phyloP scores from a whole-genome alignment of 2,329 filamentous ascomycete species.

The Beauveria brongniartii region DNA sequence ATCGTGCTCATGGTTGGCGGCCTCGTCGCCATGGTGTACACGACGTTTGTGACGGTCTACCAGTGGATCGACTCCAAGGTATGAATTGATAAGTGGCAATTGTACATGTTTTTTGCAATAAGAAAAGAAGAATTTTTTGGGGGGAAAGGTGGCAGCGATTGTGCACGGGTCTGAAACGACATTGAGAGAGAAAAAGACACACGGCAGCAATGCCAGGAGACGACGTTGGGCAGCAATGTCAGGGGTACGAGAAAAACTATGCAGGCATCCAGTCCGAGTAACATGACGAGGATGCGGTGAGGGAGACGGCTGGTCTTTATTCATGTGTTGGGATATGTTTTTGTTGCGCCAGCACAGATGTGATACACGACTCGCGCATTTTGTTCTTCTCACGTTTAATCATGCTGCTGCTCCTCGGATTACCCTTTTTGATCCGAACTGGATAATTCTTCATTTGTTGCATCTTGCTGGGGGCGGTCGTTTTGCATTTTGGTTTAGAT shows the following conservation, averaged over 20 bases:
- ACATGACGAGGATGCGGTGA: background rate
- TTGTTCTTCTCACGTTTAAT: background rate
- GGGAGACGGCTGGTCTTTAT: background rate
- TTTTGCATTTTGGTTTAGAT: background rate
- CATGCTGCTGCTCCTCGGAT: background rate
- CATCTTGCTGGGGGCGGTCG: background rate
- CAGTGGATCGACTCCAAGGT: constrained; percentile 25
- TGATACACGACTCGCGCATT: background rate
- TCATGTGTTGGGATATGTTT: background rate
- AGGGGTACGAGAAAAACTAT: background rate
- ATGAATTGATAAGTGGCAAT: background rate
- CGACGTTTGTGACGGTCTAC: constrained; percentile 50
- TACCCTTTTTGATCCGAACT: background rate
- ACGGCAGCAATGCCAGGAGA: background rate
- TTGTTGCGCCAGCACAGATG: background rate
- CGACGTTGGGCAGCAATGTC: background rate
- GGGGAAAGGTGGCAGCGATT: background rate
- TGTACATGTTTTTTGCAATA: background rate
- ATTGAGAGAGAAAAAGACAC: background rate
- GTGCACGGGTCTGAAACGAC: background rate
- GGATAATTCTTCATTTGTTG: background rate
- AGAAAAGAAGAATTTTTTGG: too few species aligned
- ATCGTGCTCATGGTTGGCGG: constrained; percentile 56
- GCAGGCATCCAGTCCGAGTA: background rate
- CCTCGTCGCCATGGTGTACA: constrained; percentile 61